Evolutionary conservation across 305 asterid genomes (phyloP).

Genomic region (Solanum chacoense): DNA sequence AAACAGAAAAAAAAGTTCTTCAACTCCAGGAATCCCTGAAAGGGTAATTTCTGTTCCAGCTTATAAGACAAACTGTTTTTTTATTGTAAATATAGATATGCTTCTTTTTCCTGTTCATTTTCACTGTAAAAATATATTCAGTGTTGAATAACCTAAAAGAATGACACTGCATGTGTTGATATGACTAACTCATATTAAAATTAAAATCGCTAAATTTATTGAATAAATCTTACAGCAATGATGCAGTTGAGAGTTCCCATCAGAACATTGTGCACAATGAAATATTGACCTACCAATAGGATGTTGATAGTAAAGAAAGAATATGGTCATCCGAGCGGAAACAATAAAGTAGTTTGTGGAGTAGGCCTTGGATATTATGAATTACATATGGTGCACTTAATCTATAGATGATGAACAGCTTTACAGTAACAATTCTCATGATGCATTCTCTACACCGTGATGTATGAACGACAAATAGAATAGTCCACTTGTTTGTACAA

Average conservation of each 20-base stretch:
- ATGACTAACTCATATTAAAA: not conserved
- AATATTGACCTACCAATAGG: not conserved
- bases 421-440: not conserved
- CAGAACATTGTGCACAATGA: not conserved
- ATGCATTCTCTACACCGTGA: not conserved
- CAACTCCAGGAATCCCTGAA: conserved; percentile 77
- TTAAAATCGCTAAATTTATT: not conserved
- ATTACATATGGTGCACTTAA: not conserved
- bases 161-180: not conserved
- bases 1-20: conserved; percentile 54
- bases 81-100: not conserved
- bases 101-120: not conserved
- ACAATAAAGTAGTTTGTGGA: not conserved
- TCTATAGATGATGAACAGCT: not conserved
- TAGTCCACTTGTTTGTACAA: not conserved
- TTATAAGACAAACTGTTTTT: not conserved
- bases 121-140: not conserved
- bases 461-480: not conserved
- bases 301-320: not conserved
- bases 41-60: conserved; percentile 34
- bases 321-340: not conserved
- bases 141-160: not conserved
- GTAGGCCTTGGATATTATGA: not conserved
- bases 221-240: not conserved
- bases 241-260: not conserved